These are phyloP conservation scores for Echinosophora koreensis DNA, from an alignment of 306 rosid species.

Conservation along the genomic window DNA sequence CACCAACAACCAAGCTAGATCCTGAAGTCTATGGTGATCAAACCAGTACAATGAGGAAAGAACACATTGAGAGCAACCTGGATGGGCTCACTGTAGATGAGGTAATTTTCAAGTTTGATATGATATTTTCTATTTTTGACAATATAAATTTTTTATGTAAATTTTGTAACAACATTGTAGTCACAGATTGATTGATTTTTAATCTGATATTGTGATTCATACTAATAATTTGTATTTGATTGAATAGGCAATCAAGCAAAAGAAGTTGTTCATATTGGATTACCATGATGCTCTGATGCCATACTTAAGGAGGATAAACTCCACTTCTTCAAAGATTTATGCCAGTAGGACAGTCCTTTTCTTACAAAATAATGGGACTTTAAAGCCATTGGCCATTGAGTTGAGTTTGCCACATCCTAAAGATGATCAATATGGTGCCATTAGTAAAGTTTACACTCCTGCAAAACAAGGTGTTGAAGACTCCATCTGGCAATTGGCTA, in stretches of 20 bases:
- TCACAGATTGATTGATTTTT: background rate
- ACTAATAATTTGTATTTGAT: slow-evolving; percentile 26
- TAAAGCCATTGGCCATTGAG: slow-evolving; percentile 83
- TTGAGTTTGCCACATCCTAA: slow-evolving; percentile 74
- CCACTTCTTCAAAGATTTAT: slow-evolving; percentile 66
- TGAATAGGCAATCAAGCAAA: slow-evolving; percentile 65
- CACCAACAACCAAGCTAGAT: slow-evolving; percentile 78
- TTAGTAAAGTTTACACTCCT: slow-evolving; percentile 66
- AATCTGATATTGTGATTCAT: slow-evolving; percentile 8
- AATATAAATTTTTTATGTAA: slow-evolving; percentile 1
- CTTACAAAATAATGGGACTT: slow-evolving; percentile 71
- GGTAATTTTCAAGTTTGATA: slow-evolving; percentile 49
- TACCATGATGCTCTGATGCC: slow-evolving; percentile 85
- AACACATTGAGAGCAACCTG: slow-evolving; percentile 59
- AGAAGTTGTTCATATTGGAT: slow-evolving; percentile 70
- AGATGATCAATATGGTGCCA: slow-evolving; percentile 66
- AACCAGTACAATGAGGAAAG: slow-evolving; percentile 62
- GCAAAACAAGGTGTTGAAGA: slow-evolving; percentile 62
- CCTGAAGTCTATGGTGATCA: slow-evolving; percentile 68
- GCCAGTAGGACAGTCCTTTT: slow-evolving; percentile 78
- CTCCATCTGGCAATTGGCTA: slow-evolving; percentile 80
- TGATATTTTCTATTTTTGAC: background rate
- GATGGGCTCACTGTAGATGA: slow-evolving; percentile 69
- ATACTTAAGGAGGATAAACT: slow-evolving; percentile 68
- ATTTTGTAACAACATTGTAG: background rate